Conservation (phyloP, 352 stramenopile genomes). For the Thalassiosira hispida region DNA sequence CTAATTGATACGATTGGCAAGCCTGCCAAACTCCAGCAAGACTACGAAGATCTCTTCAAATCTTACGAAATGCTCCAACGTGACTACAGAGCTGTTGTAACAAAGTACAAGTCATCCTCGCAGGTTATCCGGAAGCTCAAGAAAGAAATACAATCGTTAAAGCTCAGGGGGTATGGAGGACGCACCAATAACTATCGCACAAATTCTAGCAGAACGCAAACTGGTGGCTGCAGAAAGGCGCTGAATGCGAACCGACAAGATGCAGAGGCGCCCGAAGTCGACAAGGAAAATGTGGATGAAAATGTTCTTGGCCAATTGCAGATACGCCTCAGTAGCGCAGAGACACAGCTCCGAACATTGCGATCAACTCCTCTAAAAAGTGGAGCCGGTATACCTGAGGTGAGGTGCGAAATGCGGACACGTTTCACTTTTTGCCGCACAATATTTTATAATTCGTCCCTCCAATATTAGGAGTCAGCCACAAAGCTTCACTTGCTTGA, state of each 20-base stretch:
- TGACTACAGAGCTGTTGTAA: conserved; percentile 12
- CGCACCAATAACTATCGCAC: neutral
- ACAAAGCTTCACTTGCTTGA: conserved; percentile 38
- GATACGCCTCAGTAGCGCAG: conserved; percentile 28
- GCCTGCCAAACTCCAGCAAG: neutral
- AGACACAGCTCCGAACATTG: conserved; percentile 35
- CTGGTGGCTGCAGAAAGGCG: conserved; percentile 9
- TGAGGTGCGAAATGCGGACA: conserved; percentile 1
- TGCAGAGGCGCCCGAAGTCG: neutral
- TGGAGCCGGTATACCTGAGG: neutral
- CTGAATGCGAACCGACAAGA: neutral
- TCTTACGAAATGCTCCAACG: conserved; percentile 22
- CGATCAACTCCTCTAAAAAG: neutral
- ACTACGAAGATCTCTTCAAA: conserved; percentile 48
- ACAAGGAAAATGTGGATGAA: conserved; percentile 30
- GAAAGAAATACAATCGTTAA: conserved; percentile 36
- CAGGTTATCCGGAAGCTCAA: conserved; percentile 32
- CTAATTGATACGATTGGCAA: neutral
- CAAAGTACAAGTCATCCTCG: conserved; percentile 39
- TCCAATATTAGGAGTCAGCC: neutral
- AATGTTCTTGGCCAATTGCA: conserved; percentile 14
- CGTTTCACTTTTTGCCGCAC: neutral
- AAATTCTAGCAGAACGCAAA: conserved; percentile 3
- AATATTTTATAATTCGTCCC: neutral
- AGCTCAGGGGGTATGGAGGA: conserved; percentile 15